Conservation (phyloP, 805 yeast species). For the Lachancea dasiensis region DNA sequence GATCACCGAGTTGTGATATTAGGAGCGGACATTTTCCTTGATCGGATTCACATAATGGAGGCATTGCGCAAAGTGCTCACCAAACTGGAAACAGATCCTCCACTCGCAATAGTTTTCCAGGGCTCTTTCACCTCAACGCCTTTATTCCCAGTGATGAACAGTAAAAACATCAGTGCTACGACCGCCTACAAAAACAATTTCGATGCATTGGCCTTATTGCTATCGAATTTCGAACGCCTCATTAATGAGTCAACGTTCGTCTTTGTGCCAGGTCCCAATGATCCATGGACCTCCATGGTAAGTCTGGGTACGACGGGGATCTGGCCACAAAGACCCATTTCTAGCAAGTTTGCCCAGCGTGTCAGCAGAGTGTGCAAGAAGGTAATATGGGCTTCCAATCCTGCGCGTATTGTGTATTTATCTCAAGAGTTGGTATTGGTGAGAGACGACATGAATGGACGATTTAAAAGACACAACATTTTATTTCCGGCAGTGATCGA, state of each 20-base stretch:
- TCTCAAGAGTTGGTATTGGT: conserved; percentile 76
- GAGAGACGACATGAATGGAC: conserved; percentile 65
- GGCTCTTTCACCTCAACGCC: conserved; percentile 78
- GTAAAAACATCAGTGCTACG: conserved; percentile 44
- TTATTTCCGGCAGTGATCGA: conserved; percentile 38
- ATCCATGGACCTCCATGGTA: conserved; percentile 82
- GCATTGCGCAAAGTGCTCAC: conserved; percentile 60
- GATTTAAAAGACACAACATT: conserved; percentile 67
- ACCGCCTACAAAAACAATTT: conserved; percentile 60
- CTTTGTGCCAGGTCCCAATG: conserved; percentile 84
- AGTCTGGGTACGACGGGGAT: conserved; percentile 53
- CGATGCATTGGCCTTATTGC: conserved; percentile 62
- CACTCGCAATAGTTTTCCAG: conserved; percentile 65
- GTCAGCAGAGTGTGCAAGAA: conserved; percentile 52
- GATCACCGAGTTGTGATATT: conserved; percentile 60
- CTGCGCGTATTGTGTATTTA: conserved; percentile 67
- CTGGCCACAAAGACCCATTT: conserved; percentile 74
- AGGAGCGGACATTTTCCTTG: conserved; percentile 70
- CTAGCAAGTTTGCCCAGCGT: conserved; percentile 63
- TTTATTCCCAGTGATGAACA: conserved; percentile 49
- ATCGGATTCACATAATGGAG: conserved; percentile 50
- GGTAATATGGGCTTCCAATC: conserved; percentile 65
- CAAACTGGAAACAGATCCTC: conserved; percentile 49
- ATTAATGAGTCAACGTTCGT: conserved; percentile 46
- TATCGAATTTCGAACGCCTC: conserved; percentile 43